Percentiles rank a stretch among this genome's conserved stretches.
Evolutionary conservation across 495 filamentous ascomycete species (phyloP).

Genomic region (Xanthoparmelia taractica): DNA sequence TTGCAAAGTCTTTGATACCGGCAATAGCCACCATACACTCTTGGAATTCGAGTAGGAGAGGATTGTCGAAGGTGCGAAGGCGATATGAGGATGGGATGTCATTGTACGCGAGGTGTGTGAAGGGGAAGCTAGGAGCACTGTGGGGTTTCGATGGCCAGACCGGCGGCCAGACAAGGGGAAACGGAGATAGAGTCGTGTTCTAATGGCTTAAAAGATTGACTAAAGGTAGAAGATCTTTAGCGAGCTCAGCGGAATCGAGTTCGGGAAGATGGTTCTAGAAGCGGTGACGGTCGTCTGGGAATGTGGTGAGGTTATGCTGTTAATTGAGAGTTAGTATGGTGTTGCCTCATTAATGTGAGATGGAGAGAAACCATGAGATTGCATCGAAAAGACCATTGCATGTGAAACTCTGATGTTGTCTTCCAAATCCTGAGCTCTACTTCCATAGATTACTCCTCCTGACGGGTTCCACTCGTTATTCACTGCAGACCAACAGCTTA

Average conservation of each 20-base stretch:
- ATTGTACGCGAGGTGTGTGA: not conserved
- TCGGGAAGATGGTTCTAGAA: not conserved
- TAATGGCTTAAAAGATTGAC: not conserved
- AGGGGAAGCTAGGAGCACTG: not conserved
- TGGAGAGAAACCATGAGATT: not conserved
- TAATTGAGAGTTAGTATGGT: not conserved
- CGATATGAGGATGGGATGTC: not conserved
- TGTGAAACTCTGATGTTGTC: not conserved
- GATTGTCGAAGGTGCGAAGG: not conserved
- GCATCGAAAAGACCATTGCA: not conserved
- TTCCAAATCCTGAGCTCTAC: not conserved
- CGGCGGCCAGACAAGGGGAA: not conserved
- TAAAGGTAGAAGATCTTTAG: not conserved
- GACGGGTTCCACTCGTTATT: not conserved
- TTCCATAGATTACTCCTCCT: not conserved
- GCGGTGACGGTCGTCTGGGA: not conserved
- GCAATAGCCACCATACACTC: not conserved
- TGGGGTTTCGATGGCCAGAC: not conserved
- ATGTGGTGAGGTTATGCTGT: not conserved
- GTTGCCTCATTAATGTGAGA: not conserved
- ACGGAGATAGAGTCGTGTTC: not conserved
- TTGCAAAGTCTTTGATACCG: conserved; percentile 4
- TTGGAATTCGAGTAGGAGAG: not conserved
- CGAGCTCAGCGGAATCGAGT: not conserved
- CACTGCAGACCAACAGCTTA: not conserved